Base-by-base conservation (phyloP, 352 stramenopile genomes). In the Halophytophthora polymorphica region DNA sequence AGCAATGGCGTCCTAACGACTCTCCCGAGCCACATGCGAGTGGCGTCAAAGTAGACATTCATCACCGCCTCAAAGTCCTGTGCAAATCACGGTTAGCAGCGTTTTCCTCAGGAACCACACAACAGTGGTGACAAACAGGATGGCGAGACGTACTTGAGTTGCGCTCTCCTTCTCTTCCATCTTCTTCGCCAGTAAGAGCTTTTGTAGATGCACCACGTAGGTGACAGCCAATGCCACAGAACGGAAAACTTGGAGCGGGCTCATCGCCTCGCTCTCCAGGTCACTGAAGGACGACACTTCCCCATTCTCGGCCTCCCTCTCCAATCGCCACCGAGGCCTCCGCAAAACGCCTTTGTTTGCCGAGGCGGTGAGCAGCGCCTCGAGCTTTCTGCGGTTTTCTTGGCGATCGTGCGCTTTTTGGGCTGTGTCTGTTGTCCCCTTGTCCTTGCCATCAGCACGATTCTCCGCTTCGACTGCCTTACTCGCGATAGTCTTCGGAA, bases 41-140 rank as follows among this genome's bases (percentile, higher is more conserved):
- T 90, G 2, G 76, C 77, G 29, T 86, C 77, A 31, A 85, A 79
- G 51, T 88, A 90, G 19, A 85, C 61, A 22, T 52, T 59, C 14
- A 90, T 44, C 73, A 90, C 81, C 17, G 72, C 56, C 11, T 84
- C 62, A 35, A 90, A 71, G 22, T 83, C 77, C 75, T 90, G 38
- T 1, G 48, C 17, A 10, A 44, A 11, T 50, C 44, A 52, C 36
- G 4, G 29, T 65, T 37, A 62, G 41, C 54, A 13, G 3, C 25
- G 33, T 40, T 39, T n/a, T 41, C 25, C 8, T 31, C 4, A 10
- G 17, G n/a, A 31, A 11, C 1, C 41, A 2, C 31, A n/a, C 6
- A 38, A 34, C 35, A n/a, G 17, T 19, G 17, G 23, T 22, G 10
- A 42, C 28, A 11, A 38, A 15, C 23, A 31, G 2, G 35, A 23